Base-by-base conservation (phyloP, 2,329 filamentous ascomycete species). In the Trichoderma sp. region DNA sequence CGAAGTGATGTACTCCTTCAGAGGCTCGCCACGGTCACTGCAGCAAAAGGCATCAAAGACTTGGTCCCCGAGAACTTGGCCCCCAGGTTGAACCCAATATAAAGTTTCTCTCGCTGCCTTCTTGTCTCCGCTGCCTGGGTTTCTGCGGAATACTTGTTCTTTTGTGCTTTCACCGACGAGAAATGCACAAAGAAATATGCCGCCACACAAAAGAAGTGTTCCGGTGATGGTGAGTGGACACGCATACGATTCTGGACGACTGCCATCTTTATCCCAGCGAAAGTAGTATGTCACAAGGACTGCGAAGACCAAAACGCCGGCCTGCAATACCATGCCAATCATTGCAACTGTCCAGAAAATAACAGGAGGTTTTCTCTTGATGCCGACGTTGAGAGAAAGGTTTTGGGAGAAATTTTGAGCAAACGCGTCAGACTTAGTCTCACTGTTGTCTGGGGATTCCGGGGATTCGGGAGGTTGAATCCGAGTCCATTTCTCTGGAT, bases 401-500 rank as follows among this genome's bases (percentile, higher is more conserved):
- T 65, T 65, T 11, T 43, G 62, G 1, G 62, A 36, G 6, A 36
- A 36, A 1, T 36, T 36, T 36, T 36, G 6, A 36, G 34, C 43
- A 26, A 65, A 53, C 1, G 8, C 14, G 11, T 53, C 39, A n/a
- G 36, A 7, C 3, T 8, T 4, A 21, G n/a, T 8, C 11, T 14
- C 8, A 1, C 4, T n/a, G 24, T 6, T 26, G 18, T 6, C 11
- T 3, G n/a, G n/a, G 0, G n/a, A 8, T 24, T 3, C 11, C 1
- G 30, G n/a, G 0, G n/a, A 8, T 24, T 15, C 8, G 0, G 34
- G 34, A 0, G 34, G 34, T 3, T 36, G 14, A 7, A 36, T 36
- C 0, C 34, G 34, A 2, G 18, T 65, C 47, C 63, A 53, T 36
- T 53, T 47, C 3, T 21, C 3, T 30, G 21, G 21, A n/a, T n/a